phyloP scores from a whole-genome alignment of 176 grass and related monocot genomes.

The Phragmites australis region DNA sequence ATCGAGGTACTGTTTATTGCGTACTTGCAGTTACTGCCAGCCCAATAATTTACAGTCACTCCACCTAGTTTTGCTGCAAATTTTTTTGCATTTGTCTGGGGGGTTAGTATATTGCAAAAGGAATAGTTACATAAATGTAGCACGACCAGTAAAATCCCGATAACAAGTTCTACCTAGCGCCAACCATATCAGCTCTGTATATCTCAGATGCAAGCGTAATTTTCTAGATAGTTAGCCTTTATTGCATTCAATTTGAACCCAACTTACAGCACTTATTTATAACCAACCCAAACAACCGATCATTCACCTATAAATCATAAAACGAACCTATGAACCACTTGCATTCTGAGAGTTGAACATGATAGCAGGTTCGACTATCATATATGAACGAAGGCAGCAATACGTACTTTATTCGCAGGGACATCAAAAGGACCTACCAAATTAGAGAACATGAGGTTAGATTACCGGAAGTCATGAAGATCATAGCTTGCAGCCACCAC shows the following conservation, averaged over 20 bases:
- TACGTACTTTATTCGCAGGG: background rate
- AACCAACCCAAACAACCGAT: background rate
- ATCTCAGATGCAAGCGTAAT: background rate
- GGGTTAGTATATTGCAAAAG: background rate
- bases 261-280: background rate
- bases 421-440: background rate
- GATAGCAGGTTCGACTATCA: background rate
- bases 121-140: background rate
- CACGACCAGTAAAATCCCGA: background rate
- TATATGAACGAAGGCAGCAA: background rate
- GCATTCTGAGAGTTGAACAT: background rate
- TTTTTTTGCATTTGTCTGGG: background rate
- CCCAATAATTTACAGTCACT: background rate
- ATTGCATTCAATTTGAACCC: background rate
- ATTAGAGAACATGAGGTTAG: background rate
- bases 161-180: background rate
- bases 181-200: background rate
- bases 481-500: background rate
- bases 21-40: background rate
- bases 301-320: background rate
- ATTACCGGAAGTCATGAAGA: background rate
- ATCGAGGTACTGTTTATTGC: background rate
- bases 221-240: background rate
- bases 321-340: background rate
- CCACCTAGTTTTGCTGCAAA: background rate